Evolutionary conservation across 257 asterid species (phyloP), one percentile per base, ranked within the genome.

Genomic region (Schizonepeta tenuifolia): DNA sequence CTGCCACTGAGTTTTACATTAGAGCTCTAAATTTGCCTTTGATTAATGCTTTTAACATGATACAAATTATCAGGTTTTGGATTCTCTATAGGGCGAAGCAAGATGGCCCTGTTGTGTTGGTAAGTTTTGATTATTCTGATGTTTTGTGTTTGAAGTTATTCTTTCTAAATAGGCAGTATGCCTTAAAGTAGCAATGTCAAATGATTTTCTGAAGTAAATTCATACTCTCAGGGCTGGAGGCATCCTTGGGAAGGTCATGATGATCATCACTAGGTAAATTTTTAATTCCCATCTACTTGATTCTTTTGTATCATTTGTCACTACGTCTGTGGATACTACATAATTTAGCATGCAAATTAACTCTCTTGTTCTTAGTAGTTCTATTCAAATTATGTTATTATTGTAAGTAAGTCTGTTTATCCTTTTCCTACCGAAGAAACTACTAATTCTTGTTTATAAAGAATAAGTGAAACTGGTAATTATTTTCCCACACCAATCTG

Each of bases 211-310:
- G 72, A 76, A 60, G 44, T 75, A 70, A 62, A 50, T 77, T 74
- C 70, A 28, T 67, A 60, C 67, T 83, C 35, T 44, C 77, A 91
- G 97, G 97, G 97, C 56, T 89, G 89, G 96, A 89, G 97, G 84
- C 96, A 91, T 83, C 97, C 97, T 21, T 91, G 97, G 97, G 97
- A 91, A 15, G 93, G 97, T 36, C 96, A 91, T 81, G 97, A 84
- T 28, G 96, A 86, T 75, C 97, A 90, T 56, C 97, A 90, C 75
- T 87, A 91, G 86, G 87, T 83, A 79, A 65, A 18, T 11, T 67
- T 67, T 33, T 77, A 5, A 22, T 62, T 54, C 53, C 31, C 72
- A 62, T 67, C 21, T 35, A 40, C 17, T 51, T 44, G 44, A 41
- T 28, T 47, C 2, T 59, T n/a, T 63, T 49, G 8, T 7, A n/a